Base-by-base conservation (phyloP, 169 alveolate species). In the Toxoplasma gondii region DNA sequence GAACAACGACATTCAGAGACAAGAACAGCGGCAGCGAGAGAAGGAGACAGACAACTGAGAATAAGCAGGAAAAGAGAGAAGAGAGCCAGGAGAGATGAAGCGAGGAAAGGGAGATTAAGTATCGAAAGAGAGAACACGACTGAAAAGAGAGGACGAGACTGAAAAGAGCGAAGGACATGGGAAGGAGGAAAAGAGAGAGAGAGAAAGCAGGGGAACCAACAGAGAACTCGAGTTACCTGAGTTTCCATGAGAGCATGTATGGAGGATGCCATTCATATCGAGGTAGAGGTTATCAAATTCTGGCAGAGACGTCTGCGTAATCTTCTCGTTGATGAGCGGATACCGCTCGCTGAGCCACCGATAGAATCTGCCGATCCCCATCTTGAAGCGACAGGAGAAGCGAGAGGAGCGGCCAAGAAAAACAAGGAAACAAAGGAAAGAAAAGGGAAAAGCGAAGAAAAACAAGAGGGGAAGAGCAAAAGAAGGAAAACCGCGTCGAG, bases 211-310 rank as follows among this genome's bases (percentile, higher is more conserved):
- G 39, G 29, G 19, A 27, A 81, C 31, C 5, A 44, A 39, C 19
- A 39, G 88, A 1, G 22, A 81, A 1, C n/a, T 16, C 31, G 58
- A 39, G 88, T 49, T 88, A 43, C 95, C 95, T 81, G 95, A 87
- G 70, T 93, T 93, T 12, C 94, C 95, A 64, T 93, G 95, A 41
- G 92, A 67, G 94, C 94, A 88, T 88, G 86, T 94, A 96, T 99
- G 99, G 39, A 99, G 99, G 91, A 99, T 99, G 58, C 99, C 99
- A 95, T 99, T 99, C 99, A 99, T 98, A 96, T 99, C 99, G 83
- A 99, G 96, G 94, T 99, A 99, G 44, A 99, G 96, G 97, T 99
- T 99, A 94, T 99, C 99, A 93, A 98, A 97, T 94, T 98, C 99
- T 16, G 98, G 98, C 69, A 96, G 93, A 80, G 95, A 92, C 69